A percentile compares a stretch with the other conserved stretches of the same genome.
phyloP scores from a whole-genome alignment of 2,329 filamentous ascomycete genomes.

The Colletotrichum somersetense region DNA sequence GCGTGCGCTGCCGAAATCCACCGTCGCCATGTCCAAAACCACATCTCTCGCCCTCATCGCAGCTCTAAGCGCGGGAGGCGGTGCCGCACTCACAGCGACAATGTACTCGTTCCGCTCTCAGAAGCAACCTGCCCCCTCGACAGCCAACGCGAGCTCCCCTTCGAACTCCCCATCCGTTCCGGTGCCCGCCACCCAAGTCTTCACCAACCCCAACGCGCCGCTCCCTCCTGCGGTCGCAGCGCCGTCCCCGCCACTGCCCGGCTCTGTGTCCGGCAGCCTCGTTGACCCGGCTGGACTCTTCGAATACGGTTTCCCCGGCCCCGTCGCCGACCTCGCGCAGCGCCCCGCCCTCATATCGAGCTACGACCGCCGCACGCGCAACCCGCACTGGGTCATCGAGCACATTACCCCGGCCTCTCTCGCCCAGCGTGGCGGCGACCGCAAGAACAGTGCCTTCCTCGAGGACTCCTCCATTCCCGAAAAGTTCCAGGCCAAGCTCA shows the following conservation, averaged over 20 bases:
- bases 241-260: constrained; percentile 47
- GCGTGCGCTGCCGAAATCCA: constrained; percentile 22
- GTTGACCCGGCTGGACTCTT: constrained; percentile 83
- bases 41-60: constrained; percentile 79
- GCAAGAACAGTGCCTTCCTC: constrained; percentile 84
- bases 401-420: constrained; percentile 95
- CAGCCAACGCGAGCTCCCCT: constrained; percentile 46
- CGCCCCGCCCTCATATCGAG: constrained; percentile 84
- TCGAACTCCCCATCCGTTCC: constrained; percentile 51
- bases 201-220: constrained; percentile 48
- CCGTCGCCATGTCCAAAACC: constrained; percentile 78
- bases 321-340: constrained; percentile 83
- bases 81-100: constrained; percentile 79
- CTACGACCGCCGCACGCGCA: constrained; percentile 90
- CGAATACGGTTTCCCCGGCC: constrained; percentile 92
- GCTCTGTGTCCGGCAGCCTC: constrained; percentile 55
- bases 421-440: constrained; percentile 79
- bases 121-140: constrained; percentile 49
- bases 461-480: constrained; percentile 86
- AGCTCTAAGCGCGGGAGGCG: constrained; percentile 80
- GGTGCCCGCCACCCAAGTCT: constrained; percentile 71
- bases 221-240: constrained; percentile 46
- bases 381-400: constrained; percentile 95
- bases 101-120: constrained; percentile 70
- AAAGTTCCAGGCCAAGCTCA: constrained; percentile 88